phyloP scores from a whole-genome alignment of 2,329 filamentous ascomycete genomes.

The Trichoderma koningiopsis region DNA sequence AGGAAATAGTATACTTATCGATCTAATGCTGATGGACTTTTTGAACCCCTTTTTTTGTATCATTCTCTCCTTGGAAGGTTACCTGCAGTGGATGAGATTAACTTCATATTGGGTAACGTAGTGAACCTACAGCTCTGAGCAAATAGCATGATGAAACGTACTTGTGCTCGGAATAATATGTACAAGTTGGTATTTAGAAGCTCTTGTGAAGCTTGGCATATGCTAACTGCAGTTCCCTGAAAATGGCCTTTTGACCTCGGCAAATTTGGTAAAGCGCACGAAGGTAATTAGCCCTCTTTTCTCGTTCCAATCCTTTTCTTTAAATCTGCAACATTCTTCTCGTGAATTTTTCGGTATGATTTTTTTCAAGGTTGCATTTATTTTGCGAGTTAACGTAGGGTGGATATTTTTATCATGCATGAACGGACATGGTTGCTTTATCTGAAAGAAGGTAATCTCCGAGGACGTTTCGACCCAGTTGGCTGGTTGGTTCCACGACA shows the following conservation, averaged over 20 bases:
- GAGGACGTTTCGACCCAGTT: background rate
- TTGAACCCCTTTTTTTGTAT: background rate
- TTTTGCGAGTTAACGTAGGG: background rate
- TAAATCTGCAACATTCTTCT: background rate
- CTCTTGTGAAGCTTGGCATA: background rate
- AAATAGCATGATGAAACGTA: background rate
- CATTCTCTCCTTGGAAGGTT: background rate
- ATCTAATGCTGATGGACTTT: background rate
- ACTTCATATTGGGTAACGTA: background rate
- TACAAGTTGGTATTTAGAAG: background rate
- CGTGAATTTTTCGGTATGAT: background rate
- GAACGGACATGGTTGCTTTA: slow-evolving; percentile 5
- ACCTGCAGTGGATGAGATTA: background rate
- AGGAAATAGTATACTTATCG: background rate
- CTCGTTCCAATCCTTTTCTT: background rate
- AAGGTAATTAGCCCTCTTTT: background rate
- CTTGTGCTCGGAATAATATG: background rate
- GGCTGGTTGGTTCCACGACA: background rate
- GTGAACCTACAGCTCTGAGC: background rate
- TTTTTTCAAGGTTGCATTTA: background rate
- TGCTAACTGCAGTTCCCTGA: background rate
- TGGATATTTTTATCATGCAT: background rate
- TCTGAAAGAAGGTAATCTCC: slow-evolving; percentile 12
- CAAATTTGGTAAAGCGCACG: background rate
- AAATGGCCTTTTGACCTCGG: background rate